These are phyloP conservation scores for Colletotrichum plurivorum DNA, from an alignment of 2,329 filamentous ascomycete genomes.

Conservation along the genomic window DNA sequence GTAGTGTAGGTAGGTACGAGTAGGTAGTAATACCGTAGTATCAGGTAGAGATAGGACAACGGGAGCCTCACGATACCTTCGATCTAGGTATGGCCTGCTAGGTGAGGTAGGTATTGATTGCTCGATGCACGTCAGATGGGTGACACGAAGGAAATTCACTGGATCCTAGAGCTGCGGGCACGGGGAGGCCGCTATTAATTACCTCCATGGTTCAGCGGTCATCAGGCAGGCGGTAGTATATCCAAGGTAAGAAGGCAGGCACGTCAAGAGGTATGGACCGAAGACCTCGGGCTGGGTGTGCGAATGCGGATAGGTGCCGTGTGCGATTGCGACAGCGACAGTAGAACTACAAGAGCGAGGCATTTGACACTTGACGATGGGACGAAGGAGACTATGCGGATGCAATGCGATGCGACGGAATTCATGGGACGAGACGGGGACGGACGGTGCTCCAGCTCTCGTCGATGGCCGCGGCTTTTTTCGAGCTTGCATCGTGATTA, in stretches of 20 bases:
- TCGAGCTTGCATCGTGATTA: neutral
- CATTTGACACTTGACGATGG: neutral
- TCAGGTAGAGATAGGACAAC: too few relatives aligned
- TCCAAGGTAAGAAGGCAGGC: neutral
- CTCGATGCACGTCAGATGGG: neutral
- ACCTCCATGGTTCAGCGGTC: neutral
- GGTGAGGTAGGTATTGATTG: neutral
- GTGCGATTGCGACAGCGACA: constrained; percentile 5
- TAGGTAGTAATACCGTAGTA: too few relatives aligned
- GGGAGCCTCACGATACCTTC: too few relatives aligned
- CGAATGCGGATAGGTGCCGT: neutral
- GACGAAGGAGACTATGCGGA: neutral
- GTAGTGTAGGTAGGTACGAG: neutral
- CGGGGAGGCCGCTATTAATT: constrained; percentile 16
- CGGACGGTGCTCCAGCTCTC: neutral
- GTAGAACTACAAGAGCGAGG: neutral
- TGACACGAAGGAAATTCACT: neutral
- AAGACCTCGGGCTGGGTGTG: constrained; percentile 14
- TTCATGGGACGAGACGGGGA: neutral
- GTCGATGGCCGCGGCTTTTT: neutral
- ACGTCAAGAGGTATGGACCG: constrained; percentile 10
- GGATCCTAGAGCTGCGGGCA: neutral
- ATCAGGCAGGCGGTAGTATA: neutral
- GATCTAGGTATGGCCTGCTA: neutral
- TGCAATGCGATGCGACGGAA: neutral